Base-by-base conservation (phyloP, 1,139 yeast species). In the Debaryomyces subglobosus region DNA sequence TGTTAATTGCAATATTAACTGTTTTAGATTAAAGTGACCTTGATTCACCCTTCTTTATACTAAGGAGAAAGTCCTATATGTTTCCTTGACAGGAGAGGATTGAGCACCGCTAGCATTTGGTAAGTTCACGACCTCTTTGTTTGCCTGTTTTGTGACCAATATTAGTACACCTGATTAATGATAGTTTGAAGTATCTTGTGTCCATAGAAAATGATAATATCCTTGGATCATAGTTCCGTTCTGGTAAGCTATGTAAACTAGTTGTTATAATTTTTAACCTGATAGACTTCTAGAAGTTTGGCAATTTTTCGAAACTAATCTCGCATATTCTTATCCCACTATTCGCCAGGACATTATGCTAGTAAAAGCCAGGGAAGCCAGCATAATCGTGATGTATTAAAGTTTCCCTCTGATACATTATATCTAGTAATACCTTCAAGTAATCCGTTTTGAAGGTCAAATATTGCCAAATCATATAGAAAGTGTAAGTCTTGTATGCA, bases 1-100 rank as follows among this genome's bases (percentile, higher is more conserved):
- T 63, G 5, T 23, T 15, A 15, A 25, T 18, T 43, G 24, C 29
- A 13, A 42, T 23, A 24, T 44, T 15, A 38, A 27, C 39, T 37
- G 5, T 24, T 34, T 21, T 30, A 21, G 32, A 23, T 34, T 16
- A 32, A 18, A 24, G 16, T 41, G 18, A 16, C 9, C 23, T 9
- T 18, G 16, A 12, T 24, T 39, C n/a, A 27, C 15, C 1, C n/a
- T 30, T 12, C 21, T n/a, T 9, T 12, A 21, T 18, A 12, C 27
- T 38, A 27, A 39, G 33, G 42, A 30, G 27, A 16, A 27, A 37
- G 25, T 35, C 38, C 12, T 35, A 20, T 20, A 20, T 16, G 38
- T n/a, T 21, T 18, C 21, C n/a, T 34, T 30, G 25, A 23, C 27
- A n/a, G 18, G 39, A 23, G 25, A 36, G 39, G 29, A n/a, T 36